phyloP scores from a whole-genome alignment of 768 basidiomycete genomes.

The Boletus reticulatus region DNA sequence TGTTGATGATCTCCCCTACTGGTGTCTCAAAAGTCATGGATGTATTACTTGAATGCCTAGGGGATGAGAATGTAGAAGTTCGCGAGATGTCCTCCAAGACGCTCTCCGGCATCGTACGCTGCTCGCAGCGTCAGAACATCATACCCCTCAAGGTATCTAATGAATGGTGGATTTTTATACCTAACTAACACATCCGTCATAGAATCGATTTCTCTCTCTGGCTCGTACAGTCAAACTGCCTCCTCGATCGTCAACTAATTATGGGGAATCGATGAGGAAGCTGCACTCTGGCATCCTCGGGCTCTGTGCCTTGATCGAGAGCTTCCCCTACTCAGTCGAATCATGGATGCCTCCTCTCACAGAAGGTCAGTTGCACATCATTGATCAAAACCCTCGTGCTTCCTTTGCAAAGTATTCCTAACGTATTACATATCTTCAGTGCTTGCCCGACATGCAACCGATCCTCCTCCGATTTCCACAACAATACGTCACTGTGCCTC shows the following conservation, averaged over 20 bases:
- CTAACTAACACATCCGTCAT: slow-evolving; percentile 5
- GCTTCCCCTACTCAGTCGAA: slow-evolving; percentile 94
- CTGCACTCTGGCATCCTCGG: slow-evolving; percentile 92
- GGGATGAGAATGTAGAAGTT: slow-evolving; percentile 91
- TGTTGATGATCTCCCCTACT: slow-evolving; percentile 68
- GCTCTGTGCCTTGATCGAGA: slow-evolving; percentile 90
- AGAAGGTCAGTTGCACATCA: slow-evolving; percentile 48
- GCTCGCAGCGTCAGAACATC: slow-evolving; percentile 87
- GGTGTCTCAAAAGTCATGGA: slow-evolving; percentile 76
- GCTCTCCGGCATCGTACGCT: slow-evolving; percentile 82
- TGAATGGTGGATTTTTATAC: neutral
- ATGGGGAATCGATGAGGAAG: slow-evolving; percentile 67
- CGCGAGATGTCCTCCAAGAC: slow-evolving; percentile 88
- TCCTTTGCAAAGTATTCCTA: neutral
- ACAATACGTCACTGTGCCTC: slow-evolving; percentile 85
- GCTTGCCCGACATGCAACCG: slow-evolving; percentile 73
- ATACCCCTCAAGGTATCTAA: slow-evolving; percentile 70
- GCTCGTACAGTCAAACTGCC: slow-evolving; percentile 65
- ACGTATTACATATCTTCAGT: slow-evolving; percentile 40
- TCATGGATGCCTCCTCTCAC: slow-evolving; percentile 86
- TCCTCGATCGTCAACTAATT: slow-evolving; percentile 61
- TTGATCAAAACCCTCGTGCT: neutral
- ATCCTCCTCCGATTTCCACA: slow-evolving; percentile 87
- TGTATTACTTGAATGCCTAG: slow-evolving; percentile 76
- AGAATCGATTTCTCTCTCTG: slow-evolving; percentile 80